Percentiles rank a stretch among this genome's conserved stretches.
These are phyloP conservation scores for Alternaria ventricosa DNA, from an alignment of 2,329 filamentous ascomycete genomes.

Conservation along the genomic window DNA sequence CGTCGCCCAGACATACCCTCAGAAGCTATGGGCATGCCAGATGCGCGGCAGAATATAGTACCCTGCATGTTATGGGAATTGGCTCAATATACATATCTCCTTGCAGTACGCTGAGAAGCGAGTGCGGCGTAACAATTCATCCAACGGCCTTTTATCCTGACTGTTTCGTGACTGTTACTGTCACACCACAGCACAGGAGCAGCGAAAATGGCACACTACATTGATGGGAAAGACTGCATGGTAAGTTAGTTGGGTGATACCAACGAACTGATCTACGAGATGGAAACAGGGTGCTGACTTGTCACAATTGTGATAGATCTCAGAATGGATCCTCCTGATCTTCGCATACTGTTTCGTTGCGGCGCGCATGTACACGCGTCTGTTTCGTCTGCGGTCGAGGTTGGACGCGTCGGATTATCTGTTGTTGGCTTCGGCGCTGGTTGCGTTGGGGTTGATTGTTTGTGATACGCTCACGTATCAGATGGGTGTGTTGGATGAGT, in stretches of 20 bases:
- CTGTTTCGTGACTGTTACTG: not conserved
- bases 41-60: not conserved
- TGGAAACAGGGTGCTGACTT: not conserved
- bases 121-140: not conserved
- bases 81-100: slow-evolving; percentile 10
- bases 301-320: slow-evolving; percentile 14
- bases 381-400: slow-evolving; percentile 22
- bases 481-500: slow-evolving; percentile 24
- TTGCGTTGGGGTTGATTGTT: slow-evolving; percentile 19
- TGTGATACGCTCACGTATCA: slow-evolving; percentile 19
- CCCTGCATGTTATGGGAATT: not conserved
- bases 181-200: slow-evolving; percentile 5
- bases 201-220: slow-evolving; percentile 17
- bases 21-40: slow-evolving; percentile 1
- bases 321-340: slow-evolving; percentile 27
- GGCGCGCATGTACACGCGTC: slow-evolving; percentile 21
- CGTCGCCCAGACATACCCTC: not conserved
- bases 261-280: not conserved
- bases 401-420: slow-evolving; percentile 26
- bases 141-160: slow-evolving; percentile 1
- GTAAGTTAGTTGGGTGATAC: slow-evolving; percentile 4
- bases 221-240: slow-evolving; percentile 28
- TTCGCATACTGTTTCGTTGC: slow-evolving; percentile 27
- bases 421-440: slow-evolving; percentile 19
- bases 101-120: slow-evolving; percentile 3